Conservation (phyloP, 2,329 filamentous ascomycete genomes). For the Aspergillus jensenii region DNA sequence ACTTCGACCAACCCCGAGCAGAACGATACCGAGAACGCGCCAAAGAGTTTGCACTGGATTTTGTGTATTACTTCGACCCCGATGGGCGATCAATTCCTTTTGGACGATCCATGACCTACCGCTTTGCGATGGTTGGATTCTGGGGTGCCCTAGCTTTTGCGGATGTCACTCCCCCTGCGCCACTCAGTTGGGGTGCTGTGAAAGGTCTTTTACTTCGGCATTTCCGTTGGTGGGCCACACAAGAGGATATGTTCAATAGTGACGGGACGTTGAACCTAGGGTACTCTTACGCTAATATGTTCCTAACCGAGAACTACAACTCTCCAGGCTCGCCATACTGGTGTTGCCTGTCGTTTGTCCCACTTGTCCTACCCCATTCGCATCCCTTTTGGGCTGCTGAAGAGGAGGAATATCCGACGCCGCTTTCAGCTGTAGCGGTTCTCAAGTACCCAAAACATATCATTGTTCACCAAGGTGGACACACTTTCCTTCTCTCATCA, state of each 20-base stretch:
- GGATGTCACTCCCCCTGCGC: slow-evolving; percentile 68
- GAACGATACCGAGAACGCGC: slow-evolving; percentile 70
- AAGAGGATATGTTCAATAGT: slow-evolving; percentile 71
- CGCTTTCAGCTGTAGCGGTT: slow-evolving; percentile 60
- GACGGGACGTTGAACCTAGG: slow-evolving; percentile 74
- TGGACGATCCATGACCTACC: slow-evolving; percentile 74
- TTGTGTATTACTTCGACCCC: slow-evolving; percentile 73
- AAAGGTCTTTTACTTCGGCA: slow-evolving; percentile 74
- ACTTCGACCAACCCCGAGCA: slow-evolving; percentile 63
- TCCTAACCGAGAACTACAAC: slow-evolving; percentile 81
- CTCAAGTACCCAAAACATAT: slow-evolving; percentile 73
- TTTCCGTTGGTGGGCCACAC: slow-evolving; percentile 76
- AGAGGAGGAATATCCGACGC: slow-evolving; percentile 61
- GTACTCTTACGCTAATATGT: slow-evolving; percentile 78
- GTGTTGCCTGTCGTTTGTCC: slow-evolving; percentile 76
- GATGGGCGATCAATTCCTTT: slow-evolving; percentile 73
- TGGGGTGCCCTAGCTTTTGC: slow-evolving; percentile 78
- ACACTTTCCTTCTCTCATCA: slow-evolving; percentile 72
- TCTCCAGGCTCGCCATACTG: slow-evolving; percentile 72
- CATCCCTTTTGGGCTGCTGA: slow-evolving; percentile 74
- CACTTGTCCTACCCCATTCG: slow-evolving; percentile 65
- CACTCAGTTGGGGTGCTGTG: slow-evolving; percentile 75
- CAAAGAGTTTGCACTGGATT: slow-evolving; percentile 65
- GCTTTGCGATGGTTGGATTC: slow-evolving; percentile 84
- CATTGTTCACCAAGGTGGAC: slow-evolving; percentile 67